Evolutionary conservation across 257 asterid genomes (phyloP).

Genomic region (Solanum rostratum): DNA sequence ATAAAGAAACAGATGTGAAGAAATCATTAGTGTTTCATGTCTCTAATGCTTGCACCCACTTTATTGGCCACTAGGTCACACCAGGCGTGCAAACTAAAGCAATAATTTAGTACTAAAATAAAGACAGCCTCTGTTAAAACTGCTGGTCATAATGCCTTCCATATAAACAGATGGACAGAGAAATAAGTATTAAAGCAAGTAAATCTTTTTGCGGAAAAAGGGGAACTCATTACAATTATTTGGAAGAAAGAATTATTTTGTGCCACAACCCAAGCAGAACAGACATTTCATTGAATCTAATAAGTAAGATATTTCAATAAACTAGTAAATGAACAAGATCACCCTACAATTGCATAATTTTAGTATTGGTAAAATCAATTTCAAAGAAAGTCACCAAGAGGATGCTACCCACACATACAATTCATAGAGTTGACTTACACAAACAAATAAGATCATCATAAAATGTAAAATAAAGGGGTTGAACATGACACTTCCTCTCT

Average conservation of each 20-base stretch:
- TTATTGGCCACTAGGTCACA: neutral
- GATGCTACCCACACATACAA: neutral
- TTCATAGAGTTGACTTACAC: neutral
- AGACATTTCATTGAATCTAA: neutral
- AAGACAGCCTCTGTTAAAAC: neutral
- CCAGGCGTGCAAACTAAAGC: neutral
- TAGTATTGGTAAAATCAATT: neutral
- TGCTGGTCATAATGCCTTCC: neutral
- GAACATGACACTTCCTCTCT: too few species aligned
- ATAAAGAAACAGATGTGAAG: neutral
- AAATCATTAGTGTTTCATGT: neutral
- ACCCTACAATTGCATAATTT: neutral
- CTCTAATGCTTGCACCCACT: neutral
- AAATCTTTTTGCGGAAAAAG: neutral
- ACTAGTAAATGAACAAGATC: neutral
- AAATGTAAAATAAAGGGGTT: neutral
- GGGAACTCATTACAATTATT: neutral
- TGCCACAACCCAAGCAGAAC: neutral
- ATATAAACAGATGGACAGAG: neutral
- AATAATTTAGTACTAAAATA: neutral
- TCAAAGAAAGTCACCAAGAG: neutral
- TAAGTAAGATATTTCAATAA: neutral
- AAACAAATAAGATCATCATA: neutral
- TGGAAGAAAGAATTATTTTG: neutral
- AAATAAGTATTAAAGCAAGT: neutral